Evolutionary conservation across 331 rosid genomes (phyloP).

Genomic region (Arachis monticola): DNA sequence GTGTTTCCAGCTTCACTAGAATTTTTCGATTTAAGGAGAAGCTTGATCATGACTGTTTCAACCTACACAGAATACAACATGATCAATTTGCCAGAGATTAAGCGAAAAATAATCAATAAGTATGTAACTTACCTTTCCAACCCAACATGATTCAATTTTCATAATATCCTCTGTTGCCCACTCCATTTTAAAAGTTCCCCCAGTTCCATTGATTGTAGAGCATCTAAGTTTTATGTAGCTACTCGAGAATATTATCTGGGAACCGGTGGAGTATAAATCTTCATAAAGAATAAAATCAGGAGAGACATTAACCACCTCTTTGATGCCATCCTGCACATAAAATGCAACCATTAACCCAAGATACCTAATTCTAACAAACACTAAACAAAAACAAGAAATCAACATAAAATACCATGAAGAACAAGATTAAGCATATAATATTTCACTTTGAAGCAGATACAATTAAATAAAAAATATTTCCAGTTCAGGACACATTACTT

Average conservation of each 20-base stretch:
- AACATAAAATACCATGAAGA: constrained; percentile 7
- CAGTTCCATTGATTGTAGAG: constrained; percentile 46
- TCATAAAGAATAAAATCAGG: constrained; percentile 57
- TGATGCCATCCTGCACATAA: constrained; percentile 55
- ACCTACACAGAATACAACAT: constrained; percentile 54
- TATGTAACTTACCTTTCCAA: constrained; percentile 47
- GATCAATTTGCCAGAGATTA: constrained; percentile 33
- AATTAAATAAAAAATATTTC: constrained; percentile 19
- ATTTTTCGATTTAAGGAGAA: constrained; percentile 52
- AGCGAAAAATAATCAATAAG: constrained; percentile 6
- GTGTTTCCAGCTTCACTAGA: constrained; percentile 48
- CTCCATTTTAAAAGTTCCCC: constrained; percentile 44
- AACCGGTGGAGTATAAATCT: constrained; percentile 45
- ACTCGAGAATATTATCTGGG: constrained; percentile 58
- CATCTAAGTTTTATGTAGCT: constrained; percentile 55
- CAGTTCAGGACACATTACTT: background rate
- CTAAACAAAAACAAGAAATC: constrained; percentile 3
- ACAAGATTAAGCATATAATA: constrained; percentile 17
- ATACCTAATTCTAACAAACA: constrained; percentile 11
- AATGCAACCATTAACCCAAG: constrained; percentile 11
- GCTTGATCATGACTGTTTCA: constrained; percentile 57
- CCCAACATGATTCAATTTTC: constrained; percentile 62
- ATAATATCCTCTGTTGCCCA: constrained; percentile 58
- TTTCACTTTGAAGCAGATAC: constrained; percentile 16
- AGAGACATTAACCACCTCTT: constrained; percentile 51